These are phyloP conservation scores for Ophiostoma montium DNA, from an alignment of 2,329 filamentous ascomycete genomes.

Conservation along the genomic window DNA sequence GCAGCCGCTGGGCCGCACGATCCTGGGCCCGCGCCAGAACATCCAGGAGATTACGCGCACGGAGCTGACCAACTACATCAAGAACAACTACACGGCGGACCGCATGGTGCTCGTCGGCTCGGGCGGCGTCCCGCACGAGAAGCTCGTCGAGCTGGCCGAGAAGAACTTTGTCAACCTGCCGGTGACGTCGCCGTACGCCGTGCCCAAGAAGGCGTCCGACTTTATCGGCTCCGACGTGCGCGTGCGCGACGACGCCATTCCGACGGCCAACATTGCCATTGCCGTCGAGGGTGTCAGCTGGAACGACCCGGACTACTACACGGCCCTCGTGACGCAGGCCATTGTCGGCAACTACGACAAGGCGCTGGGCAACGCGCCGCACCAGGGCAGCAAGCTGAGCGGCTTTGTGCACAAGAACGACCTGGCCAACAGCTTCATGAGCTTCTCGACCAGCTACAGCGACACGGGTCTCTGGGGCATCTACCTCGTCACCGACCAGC, in stretches of 20 bases:
- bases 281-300: constrained; percentile 99
- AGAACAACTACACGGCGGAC: constrained; percentile 98
- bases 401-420: constrained; percentile 86
- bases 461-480: constrained; percentile 99
- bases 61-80: constrained; percentile 92
- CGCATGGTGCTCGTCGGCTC: constrained; percentile 97
- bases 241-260: constrained; percentile 90
- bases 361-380: constrained; percentile 91
- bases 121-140: constrained; percentile 82
- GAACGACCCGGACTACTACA: constrained; percentile 99
- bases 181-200: constrained; percentile 56
- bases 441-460: constrained; percentile 98
- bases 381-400: constrained; percentile 97
- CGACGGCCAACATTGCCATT: constrained; percentile 93
- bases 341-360: constrained; percentile 99
- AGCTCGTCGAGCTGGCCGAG: constrained; percentile 91
- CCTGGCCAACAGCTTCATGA: constrained; percentile 99
- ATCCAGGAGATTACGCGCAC: constrained; percentile 89
- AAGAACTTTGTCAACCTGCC: constrained; percentile 82
- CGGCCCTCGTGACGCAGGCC: constrained; percentile 89
- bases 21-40: constrained; percentile 95
- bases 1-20: constrained; percentile 93
- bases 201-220: constrained; percentile 77
- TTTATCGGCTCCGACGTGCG: constrained; percentile 95
- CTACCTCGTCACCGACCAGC: constrained; percentile 88